These are phyloP conservation scores for Hypoxylon intermedium DNA, from an alignment of 495 filamentous ascomycete genomes.

Conservation along the genomic window DNA sequence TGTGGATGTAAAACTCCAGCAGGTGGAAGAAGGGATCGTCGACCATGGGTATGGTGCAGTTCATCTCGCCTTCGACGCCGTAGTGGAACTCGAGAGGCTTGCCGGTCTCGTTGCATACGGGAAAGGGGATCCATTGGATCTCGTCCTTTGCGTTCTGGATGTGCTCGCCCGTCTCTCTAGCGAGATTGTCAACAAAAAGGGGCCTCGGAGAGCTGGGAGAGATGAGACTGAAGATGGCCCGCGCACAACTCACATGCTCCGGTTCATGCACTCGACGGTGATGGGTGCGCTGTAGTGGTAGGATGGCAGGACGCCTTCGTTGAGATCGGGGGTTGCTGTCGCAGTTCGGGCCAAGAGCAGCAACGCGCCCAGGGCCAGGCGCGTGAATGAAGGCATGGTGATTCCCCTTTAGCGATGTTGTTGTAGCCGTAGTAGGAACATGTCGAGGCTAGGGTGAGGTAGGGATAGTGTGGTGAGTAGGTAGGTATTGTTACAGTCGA, in stretches of 20 bases:
- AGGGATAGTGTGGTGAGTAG: not conserved
- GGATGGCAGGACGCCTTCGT: constrained; percentile 48
- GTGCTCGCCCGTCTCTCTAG: constrained; percentile 72
- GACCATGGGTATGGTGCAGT: constrained; percentile 88
- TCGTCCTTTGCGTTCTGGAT: constrained; percentile 79
- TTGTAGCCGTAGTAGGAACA: constrained; percentile 18
- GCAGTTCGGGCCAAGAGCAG: constrained; percentile 14
- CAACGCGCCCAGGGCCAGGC: constrained; percentile 28
- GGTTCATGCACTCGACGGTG: constrained; percentile 62
- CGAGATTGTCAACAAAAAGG: not conserved
- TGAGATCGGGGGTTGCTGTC: constrained; percentile 24
- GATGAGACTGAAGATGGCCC: not conserved
- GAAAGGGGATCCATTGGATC: constrained; percentile 94
- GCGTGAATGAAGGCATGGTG: constrained; percentile 29
- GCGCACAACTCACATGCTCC: constrained; percentile 55
- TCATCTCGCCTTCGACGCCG: constrained; percentile 82
- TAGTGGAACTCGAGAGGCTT: constrained; percentile 83
- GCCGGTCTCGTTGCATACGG: constrained; percentile 87
- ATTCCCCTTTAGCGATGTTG: constrained; percentile 10
- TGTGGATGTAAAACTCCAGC: constrained; percentile 98
- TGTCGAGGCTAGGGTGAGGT: constrained; percentile 21
- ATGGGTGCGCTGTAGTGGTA: constrained; percentile 60
- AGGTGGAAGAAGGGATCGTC: constrained; percentile 93
- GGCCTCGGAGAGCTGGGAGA: not conserved
- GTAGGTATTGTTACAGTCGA: constrained; percentile 13